A percentile compares a stretch with the other conserved stretches of the same genome.
phyloP scores from a whole-genome alignment of 2,329 filamentous ascomycete genomes.

The Pseudonectria foliicola region DNA sequence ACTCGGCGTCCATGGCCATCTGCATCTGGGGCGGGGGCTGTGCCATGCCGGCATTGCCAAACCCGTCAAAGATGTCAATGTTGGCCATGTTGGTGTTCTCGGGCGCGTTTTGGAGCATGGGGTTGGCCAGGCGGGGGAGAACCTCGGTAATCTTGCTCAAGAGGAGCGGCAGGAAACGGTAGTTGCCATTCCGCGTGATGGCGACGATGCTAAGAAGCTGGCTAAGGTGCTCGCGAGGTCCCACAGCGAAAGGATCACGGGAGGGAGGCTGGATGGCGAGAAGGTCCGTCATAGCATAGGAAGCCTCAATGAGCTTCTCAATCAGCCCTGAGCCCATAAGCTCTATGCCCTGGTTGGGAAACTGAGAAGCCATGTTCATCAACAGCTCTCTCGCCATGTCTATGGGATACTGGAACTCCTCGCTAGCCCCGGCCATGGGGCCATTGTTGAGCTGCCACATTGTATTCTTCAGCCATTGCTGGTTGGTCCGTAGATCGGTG shows the following conservation, averaged over 20 bases:
- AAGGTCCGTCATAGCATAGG: conserved; percentile 65
- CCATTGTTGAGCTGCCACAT: conserved; percentile 57
- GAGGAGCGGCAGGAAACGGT: conserved; percentile 70
- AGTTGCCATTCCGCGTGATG: conserved; percentile 65
- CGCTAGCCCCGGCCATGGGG: conserved; percentile 35
- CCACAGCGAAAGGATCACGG: conserved; percentile 54
- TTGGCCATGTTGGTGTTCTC: conserved; percentile 46
- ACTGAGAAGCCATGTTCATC: conserved; percentile 59
- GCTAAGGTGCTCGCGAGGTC: conserved; percentile 67
- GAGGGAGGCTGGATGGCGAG: conserved; percentile 58
- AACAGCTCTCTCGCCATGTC: conserved; percentile 57
- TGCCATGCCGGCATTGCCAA: conserved; percentile 55
- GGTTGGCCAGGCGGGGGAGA: conserved; percentile 54
- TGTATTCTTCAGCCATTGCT: conserved; percentile 59
- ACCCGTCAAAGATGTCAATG: conserved; percentile 60
- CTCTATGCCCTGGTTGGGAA: conserved; percentile 67
- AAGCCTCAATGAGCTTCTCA: conserved; percentile 73
- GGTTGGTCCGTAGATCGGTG: conserved; percentile 49
- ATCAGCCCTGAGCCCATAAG: conserved; percentile 68
- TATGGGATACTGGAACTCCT: conserved; percentile 56
- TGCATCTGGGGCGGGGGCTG: conserved; percentile 38
- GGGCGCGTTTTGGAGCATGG: conserved; percentile 52
- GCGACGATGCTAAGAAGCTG: conserved; percentile 62
- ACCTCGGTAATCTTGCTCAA: conserved; percentile 69
- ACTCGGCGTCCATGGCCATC: conserved; percentile 41